Percentiles rank a stretch among this genome's conserved stretches.
Evolutionary conservation across 1,139 yeast genomes (phyloP).

Genomic region (Suhomyces bribrorum): DNA sequence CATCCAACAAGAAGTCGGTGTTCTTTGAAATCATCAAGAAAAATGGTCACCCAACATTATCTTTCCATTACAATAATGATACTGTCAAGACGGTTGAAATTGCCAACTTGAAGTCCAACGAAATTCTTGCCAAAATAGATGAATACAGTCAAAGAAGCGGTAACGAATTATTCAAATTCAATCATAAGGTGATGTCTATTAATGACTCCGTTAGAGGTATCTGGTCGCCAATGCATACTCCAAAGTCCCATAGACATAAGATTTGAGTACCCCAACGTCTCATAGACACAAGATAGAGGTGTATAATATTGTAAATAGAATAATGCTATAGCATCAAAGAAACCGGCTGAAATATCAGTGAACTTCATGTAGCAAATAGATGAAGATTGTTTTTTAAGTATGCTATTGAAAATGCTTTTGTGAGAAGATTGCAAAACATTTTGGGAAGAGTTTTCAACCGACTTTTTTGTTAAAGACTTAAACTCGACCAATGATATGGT

Average conservation of each 20-base stretch:
- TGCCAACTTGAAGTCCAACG: slow-evolving; percentile 60
- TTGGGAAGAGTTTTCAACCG: too few species aligned
- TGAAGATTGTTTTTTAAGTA: too few species aligned
- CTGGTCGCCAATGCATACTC: slow-evolving; percentile 94
- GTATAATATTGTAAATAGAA: slow-evolving; percentile 17
- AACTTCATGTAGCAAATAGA: too few species aligned
- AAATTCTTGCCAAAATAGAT: slow-evolving; percentile 58
- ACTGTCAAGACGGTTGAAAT: slow-evolving; percentile 43
- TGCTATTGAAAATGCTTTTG: too few species aligned
- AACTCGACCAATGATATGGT: too few species aligned
- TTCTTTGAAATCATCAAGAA: slow-evolving; percentile 70
- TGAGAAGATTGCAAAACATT: too few species aligned
- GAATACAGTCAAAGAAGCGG: slow-evolving; percentile 50
- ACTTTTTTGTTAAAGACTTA: too few species aligned
- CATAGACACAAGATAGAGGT: slow-evolving; percentile 58
- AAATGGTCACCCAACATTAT: slow-evolving; percentile 80
- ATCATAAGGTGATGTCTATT: slow-evolving; percentile 72
- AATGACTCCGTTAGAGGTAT: slow-evolving; percentile 92
- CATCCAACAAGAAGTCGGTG: slow-evolving; percentile 60
- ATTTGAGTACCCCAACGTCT: slow-evolving; percentile 61
- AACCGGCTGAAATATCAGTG: too few species aligned
- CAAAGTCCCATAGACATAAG: slow-evolving; percentile 66
- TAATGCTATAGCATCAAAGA: neutral
- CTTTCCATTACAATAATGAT: slow-evolving; percentile 22
- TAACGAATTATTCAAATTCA: slow-evolving; percentile 42